Conservation (phyloP, 345 rosid species). For the Laguncularia racemosa region DNA sequence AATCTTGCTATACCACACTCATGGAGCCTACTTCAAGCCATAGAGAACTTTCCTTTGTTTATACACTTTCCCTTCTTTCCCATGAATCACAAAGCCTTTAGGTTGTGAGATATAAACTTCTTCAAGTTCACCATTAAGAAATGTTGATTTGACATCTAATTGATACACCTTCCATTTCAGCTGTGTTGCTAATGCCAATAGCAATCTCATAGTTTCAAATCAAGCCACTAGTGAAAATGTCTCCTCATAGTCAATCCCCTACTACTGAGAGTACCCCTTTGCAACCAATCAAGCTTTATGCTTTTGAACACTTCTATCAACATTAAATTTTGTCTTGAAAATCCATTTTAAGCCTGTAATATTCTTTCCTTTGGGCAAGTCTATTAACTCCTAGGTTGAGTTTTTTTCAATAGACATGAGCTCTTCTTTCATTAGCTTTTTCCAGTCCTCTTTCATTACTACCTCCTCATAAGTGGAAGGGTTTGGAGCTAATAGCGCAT, state of each 20-base stretch:
- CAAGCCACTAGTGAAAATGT: neutral
- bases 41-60: neutral
- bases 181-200: neutral
- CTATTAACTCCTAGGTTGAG: neutral
- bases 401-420: neutral
- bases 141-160: no score
- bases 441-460: no score
- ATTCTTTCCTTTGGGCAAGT: neutral
- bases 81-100: no score
- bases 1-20: neutral
- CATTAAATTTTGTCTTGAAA: no score
- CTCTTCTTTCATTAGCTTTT: no score
- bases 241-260: neutral
- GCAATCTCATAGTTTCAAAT: neutral
- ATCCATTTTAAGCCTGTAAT: neutral
- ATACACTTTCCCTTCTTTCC: neutral
- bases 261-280: no score
- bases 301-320: no score
- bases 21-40: neutral
- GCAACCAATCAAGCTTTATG: no score
- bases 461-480: no score
- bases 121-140: no score
- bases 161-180: neutral
- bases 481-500: no score
- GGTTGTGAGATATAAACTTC: no score